Conservation (phyloP, 495 filamentous ascomycete species). For the Delitschia confertaspora region DNA sequence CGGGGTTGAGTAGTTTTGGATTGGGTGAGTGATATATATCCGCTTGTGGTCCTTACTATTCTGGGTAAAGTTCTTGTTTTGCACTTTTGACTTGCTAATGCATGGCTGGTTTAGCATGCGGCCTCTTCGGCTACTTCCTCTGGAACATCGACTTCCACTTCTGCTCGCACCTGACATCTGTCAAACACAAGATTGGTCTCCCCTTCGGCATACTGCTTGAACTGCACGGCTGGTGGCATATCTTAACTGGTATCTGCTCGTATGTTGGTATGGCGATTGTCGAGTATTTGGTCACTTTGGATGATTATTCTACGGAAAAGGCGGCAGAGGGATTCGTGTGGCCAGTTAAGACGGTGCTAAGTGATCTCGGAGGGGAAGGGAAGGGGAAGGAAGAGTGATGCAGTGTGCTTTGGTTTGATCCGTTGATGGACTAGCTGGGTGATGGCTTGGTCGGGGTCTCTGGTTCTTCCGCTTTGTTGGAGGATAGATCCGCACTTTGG, state of each 20-base stretch:
- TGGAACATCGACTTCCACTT: constrained; percentile 45
- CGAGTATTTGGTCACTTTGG: constrained; percentile 27
- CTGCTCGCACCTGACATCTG: constrained; percentile 34
- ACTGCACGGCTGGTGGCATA: constrained; percentile 47
- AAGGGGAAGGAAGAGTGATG: neutral
- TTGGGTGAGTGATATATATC: constrained; percentile 11
- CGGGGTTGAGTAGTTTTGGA: constrained; percentile 20
- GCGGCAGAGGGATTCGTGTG: constrained; percentile 24
- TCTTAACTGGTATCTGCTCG: constrained; percentile 38
- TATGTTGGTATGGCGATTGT: constrained; percentile 31
- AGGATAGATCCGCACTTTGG: too few relatives aligned
- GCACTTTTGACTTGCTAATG: too few relatives aligned
- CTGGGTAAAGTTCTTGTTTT: neutral
- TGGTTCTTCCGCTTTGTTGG: too few relatives aligned
- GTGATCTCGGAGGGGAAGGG: constrained; percentile 10
- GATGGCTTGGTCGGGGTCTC: too few relatives aligned
- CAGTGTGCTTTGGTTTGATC: too few relatives aligned
- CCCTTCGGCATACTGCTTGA: constrained; percentile 48
- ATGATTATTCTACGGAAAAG: constrained; percentile 15
- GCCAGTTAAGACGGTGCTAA: constrained; percentile 17
- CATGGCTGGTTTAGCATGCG: constrained; percentile 4
- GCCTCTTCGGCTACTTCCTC: constrained; percentile 36
- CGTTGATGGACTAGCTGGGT: too few relatives aligned
- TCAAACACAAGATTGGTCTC: constrained; percentile 38
- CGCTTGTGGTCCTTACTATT: neutral